A percentile compares a stretch with the other conserved stretches of the same genome.
These are phyloP conservation scores for Rubroboletus pulcherrimus DNA, from an alignment of 768 basidiomycete species.

Conservation along the genomic window DNA sequence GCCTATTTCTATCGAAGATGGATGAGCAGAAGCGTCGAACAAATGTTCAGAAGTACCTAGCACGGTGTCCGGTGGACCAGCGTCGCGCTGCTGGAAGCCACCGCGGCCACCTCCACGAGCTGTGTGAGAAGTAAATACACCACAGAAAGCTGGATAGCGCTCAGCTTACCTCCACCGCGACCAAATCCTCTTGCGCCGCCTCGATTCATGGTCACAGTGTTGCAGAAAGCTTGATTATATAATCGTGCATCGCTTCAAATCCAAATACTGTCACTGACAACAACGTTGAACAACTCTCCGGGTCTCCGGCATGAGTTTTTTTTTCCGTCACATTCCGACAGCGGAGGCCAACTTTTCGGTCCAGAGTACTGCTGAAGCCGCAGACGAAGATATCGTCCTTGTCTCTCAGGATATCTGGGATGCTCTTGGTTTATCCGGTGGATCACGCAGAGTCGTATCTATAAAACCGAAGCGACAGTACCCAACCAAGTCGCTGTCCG, in stretches of 20 bases:
- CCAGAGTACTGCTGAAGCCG: slow-evolving; percentile 4
- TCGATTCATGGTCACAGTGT: slow-evolving; percentile 42
- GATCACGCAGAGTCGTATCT: slow-evolving; percentile 17
- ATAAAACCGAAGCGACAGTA: slow-evolving; percentile 21
- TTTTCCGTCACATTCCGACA: slow-evolving; percentile 29
- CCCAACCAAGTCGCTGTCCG: background rate
- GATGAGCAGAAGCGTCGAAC: slow-evolving; percentile 2
- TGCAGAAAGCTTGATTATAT: slow-evolving; percentile 18
- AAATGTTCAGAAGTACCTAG: slow-evolving; percentile 43
- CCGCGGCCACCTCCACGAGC: slow-evolving; percentile 67
- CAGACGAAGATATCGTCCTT: slow-evolving; percentile 26
- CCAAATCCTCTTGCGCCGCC: slow-evolving; percentile 52
- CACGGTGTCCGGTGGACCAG: slow-evolving; percentile 77
- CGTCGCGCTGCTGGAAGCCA: slow-evolving; percentile 66
- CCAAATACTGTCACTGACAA: background rate
- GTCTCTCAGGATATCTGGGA: slow-evolving; percentile 35
- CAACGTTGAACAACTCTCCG: background rate
- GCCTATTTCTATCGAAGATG: slow-evolving; percentile 70
- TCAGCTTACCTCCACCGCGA: slow-evolving; percentile 47
- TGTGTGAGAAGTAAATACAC: slow-evolving; percentile 14
- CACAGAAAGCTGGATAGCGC: background rate
- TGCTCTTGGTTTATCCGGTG: slow-evolving; percentile 15
- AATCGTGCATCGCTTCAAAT: slow-evolving; percentile 5
- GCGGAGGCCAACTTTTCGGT: slow-evolving; percentile 29
- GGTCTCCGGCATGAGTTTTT: slow-evolving; percentile 32